Percentiles rank a stretch among this genome's conserved stretches.
These are phyloP conservation scores for Amylostereum chailletii DNA, from an alignment of 1,284 basidiomycete species.

Conservation along the genomic window DNA sequence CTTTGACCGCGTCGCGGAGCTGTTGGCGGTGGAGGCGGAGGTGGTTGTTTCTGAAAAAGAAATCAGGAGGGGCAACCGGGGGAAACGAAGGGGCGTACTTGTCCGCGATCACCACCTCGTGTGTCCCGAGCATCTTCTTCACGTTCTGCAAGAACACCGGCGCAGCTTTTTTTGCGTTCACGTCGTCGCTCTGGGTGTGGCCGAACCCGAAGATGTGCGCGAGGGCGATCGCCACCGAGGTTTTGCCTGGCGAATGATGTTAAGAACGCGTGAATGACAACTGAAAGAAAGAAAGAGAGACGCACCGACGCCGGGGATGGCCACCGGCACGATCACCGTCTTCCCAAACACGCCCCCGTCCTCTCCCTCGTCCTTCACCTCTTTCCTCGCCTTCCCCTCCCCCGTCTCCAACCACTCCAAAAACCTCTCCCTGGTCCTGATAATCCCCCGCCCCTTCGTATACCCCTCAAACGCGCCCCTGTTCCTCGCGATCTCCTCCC, in stretches of 20 bases:
- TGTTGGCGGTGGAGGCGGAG: constrained; percentile 65
- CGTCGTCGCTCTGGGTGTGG: constrained; percentile 91
- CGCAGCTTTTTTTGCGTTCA: constrained; percentile 72
- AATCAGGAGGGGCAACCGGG: constrained; percentile 1
- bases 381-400: constrained; percentile 29
- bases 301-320: constrained; percentile 88
- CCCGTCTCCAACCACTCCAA: constrained; percentile 57
- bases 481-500: constrained; percentile 59
- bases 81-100: constrained; percentile 41
- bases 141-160: constrained; percentile 77
- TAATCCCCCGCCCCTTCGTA: constrained; percentile 72
- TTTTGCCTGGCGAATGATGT: constrained; percentile 63
- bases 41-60: constrained; percentile 74
- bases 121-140: constrained; percentile 43
- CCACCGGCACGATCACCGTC: constrained; percentile 82
- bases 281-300: constrained; percentile 8
- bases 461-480: constrained; percentile 58
- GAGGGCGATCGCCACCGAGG: constrained; percentile 76
- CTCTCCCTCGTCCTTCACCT: constrained; percentile 22
- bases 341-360: constrained; percentile 49
- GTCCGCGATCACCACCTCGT: constrained; percentile 84
- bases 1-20: constrained; percentile 47
- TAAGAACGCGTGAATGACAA: constrained; percentile 2
- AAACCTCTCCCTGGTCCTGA: constrained; percentile 77
- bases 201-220: constrained; percentile 72